A percentile compares a stretch with the other conserved stretches of the same genome.
phyloP scores from a whole-genome alignment of 2,329 filamentous ascomycete species.

The Tolypocladium ophioglossoides region DNA sequence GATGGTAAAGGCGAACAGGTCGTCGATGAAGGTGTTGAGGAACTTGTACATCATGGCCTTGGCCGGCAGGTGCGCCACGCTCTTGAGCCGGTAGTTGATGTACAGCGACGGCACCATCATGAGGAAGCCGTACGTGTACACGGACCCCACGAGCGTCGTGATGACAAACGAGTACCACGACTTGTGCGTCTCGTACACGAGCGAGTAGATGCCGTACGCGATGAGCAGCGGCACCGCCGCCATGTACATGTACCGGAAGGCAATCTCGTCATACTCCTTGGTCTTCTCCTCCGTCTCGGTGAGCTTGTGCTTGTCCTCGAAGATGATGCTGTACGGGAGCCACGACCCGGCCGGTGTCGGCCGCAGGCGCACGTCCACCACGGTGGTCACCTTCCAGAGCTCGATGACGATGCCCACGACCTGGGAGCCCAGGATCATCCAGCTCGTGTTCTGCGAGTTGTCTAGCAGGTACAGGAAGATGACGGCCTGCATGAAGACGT shows the following conservation, averaged over 20 bases:
- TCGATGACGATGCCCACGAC: slow-evolving; percentile 65
- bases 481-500: slow-evolving; percentile 92
- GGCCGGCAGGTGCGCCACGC: slow-evolving; percentile 90
- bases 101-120: slow-evolving; percentile 98
- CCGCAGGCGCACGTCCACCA: slow-evolving; percentile 78
- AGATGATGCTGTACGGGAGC: slow-evolving; percentile 69
- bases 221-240: slow-evolving; percentile 78
- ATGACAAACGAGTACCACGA: slow-evolving; percentile 97
- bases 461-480: slow-evolving; percentile 97
- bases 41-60: slow-evolving; percentile 98
- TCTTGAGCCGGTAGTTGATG: slow-evolving; percentile 97
- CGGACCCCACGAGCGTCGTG: slow-evolving; percentile 85
- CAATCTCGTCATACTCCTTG: slow-evolving; percentile 95
- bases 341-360: slow-evolving; percentile 55
- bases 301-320: slow-evolving; percentile 95
- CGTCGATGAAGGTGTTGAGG: slow-evolving; percentile 97
- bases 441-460: slow-evolving; percentile 94
- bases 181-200: slow-evolving; percentile 91
- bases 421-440: slow-evolving; percentile 96
- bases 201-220: slow-evolving; percentile 83
- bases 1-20: slow-evolving; percentile 97
- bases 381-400: slow-evolving; percentile 92
- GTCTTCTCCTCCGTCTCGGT: slow-evolving; percentile 95
- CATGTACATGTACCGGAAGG: slow-evolving; percentile 95
- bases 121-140: slow-evolving; percentile 96